Percentiles rank a stretch among this genome's conserved stretches.
These are phyloP conservation scores for Excoecaria agallocha DNA, from an alignment of 345 rosid genomes.

Conservation along the genomic window DNA sequence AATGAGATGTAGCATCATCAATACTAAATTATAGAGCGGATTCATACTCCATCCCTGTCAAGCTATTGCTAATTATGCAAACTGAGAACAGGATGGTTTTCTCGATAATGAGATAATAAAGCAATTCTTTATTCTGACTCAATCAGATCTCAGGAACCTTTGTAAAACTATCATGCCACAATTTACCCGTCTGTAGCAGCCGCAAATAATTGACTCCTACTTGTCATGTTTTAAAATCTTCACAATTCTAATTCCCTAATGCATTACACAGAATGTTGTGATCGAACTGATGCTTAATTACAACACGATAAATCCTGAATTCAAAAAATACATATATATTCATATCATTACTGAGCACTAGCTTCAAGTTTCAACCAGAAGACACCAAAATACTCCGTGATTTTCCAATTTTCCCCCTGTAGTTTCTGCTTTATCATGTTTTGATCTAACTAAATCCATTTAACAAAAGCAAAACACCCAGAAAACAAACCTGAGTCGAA, in stretches of 20 bases:
- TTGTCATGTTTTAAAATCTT: background rate
- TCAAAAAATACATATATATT: too few species aligned
- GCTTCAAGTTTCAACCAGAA: too few species aligned
- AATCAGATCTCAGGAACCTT: background rate
- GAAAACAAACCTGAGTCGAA: conserved; percentile 49
- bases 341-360: too few species aligned
- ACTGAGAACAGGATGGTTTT: background rate
- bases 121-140: background rate
- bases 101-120: background rate
- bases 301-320: background rate
- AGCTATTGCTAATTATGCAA: background rate
- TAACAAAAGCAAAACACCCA: background rate
- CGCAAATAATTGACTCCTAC: background rate
- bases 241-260: background rate
- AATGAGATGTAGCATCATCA: too few species aligned
- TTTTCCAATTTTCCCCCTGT: background rate
- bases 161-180: background rate
- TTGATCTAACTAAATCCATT: background rate
- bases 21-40: background rate
- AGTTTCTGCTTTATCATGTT: background rate
- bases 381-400: too few species aligned
- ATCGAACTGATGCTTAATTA: background rate
- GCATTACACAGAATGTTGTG: background rate
- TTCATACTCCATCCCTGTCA: background rate
- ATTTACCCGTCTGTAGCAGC: background rate